These are phyloP conservation scores for Cyclotella distinguenda DNA, from an alignment of 108 stramenopile species.

Conservation along the genomic window DNA sequence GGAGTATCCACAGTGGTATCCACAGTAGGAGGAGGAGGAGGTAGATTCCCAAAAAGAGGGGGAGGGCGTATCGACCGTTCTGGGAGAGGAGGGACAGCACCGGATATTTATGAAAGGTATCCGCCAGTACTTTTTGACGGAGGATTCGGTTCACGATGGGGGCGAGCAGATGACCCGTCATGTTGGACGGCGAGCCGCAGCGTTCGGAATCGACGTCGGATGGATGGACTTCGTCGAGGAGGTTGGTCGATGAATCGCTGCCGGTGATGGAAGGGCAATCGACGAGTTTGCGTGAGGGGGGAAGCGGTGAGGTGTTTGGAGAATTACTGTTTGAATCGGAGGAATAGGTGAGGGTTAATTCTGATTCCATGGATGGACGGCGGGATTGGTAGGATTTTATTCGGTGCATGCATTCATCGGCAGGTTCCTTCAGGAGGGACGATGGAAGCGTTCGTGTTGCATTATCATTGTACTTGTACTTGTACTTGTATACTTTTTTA, in stretches of 20 bases:
- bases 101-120: conserved; percentile 18
- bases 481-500: too few species aligned
- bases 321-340: conserved; percentile 5
- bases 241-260: background rate
- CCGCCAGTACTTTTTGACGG: conserved; percentile 23
- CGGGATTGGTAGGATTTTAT: too few species aligned
- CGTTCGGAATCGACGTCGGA: too few species aligned
- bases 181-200: background rate
- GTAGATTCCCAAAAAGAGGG: conserved; percentile 43
- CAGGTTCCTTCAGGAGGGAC: too few species aligned
- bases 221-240: too few species aligned
- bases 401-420: too few species aligned
- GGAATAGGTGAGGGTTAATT: conserved; percentile 10
- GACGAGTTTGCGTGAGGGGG: background rate
- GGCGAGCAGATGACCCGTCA: background rate
- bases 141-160: conserved; percentile 21
- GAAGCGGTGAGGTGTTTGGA: background rate
- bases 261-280: background rate
- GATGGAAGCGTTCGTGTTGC: too few species aligned
- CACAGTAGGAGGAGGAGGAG: conserved; percentile 60
- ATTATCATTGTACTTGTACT: too few species aligned
- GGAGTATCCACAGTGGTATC: too few species aligned
- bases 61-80: conserved; percentile 49
- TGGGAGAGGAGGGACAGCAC: conserved; percentile 24
- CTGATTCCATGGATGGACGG: conserved; percentile 3